Percentiles rank a stretch among this genome's conserved stretches.
phyloP scores from a whole-genome alignment of 2,329 filamentous ascomycete genomes.

The Fusarium sp. region DNA sequence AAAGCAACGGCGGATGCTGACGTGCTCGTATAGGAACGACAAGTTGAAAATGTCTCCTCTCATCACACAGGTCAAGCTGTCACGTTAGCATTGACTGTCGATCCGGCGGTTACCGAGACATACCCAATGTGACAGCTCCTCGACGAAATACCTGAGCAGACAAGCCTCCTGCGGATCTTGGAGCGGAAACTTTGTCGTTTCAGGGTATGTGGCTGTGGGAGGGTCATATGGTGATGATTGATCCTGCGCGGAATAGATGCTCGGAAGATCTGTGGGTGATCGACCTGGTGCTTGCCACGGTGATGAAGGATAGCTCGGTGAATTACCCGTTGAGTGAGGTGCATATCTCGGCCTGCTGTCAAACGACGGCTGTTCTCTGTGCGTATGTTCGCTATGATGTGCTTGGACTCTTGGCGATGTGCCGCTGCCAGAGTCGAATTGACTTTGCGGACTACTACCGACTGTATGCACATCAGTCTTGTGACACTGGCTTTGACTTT shows the following conservation, averaged over 20 bases:
- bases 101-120: not conserved
- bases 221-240: slow-evolving; percentile 21
- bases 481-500: fast-evolving
- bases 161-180: slow-evolving; percentile 53
- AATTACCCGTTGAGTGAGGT: slow-evolving; percentile 2
- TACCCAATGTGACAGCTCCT: slow-evolving; percentile 56
- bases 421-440: not conserved
- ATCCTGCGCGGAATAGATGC: slow-evolving; percentile 18
- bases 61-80: slow-evolving; percentile 56
- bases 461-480: not conserved
- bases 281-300: slow-evolving; percentile 7
- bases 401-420: not conserved
- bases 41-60: slow-evolving; percentile 54
- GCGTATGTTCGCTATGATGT: slow-evolving; percentile 1
- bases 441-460: slow-evolving; percentile 9
- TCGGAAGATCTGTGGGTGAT: slow-evolving; percentile 25
- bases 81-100: slow-evolving; percentile 18
- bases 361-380: not conserved
- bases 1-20: slow-evolving; percentile 52
- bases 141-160: slow-evolving; percentile 53
- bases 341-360: slow-evolving; percentile 12
- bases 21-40: slow-evolving; percentile 52
- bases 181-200: slow-evolving; percentile 44
- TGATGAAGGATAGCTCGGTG: slow-evolving; percentile 16
- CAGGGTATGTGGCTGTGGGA: slow-evolving; percentile 6